phyloP scores from a whole-genome alignment of 495 filamentous ascomycete genomes.

The Penicillium coprophilum region DNA sequence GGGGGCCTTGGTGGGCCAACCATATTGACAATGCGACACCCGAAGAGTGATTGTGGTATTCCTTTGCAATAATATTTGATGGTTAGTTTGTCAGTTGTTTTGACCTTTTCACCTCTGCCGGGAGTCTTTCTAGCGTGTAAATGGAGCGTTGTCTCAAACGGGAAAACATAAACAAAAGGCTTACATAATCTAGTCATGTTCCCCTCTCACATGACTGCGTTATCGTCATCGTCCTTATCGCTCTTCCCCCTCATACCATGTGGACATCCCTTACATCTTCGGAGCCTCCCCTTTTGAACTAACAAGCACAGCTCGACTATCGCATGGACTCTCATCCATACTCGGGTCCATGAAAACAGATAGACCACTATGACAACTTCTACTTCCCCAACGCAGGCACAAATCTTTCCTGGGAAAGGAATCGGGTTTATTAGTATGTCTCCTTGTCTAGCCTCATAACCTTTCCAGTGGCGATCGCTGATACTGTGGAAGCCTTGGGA shows the following conservation, averaged over 20 bases:
- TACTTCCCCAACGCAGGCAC: slow-evolving; percentile 48
- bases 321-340: slow-evolving; percentile 3
- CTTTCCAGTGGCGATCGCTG: slow-evolving; percentile 19
- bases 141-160: slow-evolving; percentile 28
- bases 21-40: slow-evolving; percentile 38
- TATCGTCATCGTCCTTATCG: slow-evolving; percentile 23
- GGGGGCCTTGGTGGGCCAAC: slow-evolving; percentile 55
- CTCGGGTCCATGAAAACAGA: slow-evolving; percentile 15
- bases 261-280: slow-evolving; percentile 3
- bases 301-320: neutral
- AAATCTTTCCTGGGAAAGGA: slow-evolving; percentile 72
- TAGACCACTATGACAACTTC: slow-evolving; percentile 45
- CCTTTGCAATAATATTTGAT: neutral
- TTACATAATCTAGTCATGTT: slow-evolving; percentile 34
- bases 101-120: neutral
- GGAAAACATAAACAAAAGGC: slow-evolving; percentile 50
- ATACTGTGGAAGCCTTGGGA: slow-evolving; percentile 64
- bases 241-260: slow-evolving; percentile 3
- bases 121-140: slow-evolving; percentile 15
- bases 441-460: slow-evolving; percentile 4
- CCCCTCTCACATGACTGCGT: slow-evolving; percentile 38
- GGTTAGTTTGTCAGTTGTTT: slow-evolving; percentile 2
- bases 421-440: slow-evolving; percentile 74
- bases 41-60: neutral
- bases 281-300: neutral